Evolutionary conservation across 108 stramenopile genomes (phyloP), one percentile per base, ranked within the genome.

Genomic region (Nannochloropsis granulata): DNA sequence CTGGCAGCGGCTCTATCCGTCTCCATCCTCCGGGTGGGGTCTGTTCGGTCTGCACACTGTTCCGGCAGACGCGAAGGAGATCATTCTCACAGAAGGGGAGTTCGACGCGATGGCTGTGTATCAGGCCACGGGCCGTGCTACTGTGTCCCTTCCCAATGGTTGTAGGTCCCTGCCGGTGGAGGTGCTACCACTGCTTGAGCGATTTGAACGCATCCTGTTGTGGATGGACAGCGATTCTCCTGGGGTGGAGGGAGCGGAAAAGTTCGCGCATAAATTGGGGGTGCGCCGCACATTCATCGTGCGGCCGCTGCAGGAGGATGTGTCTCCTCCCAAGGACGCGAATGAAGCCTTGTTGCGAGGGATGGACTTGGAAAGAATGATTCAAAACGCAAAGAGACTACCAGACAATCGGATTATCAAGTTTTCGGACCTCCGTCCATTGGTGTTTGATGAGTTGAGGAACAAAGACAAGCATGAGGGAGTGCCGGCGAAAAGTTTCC

Each of bases 31-130:
- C 12, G 94, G 93, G 0, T 95, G 94, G 91, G 98, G 98, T 19
- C 88, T 99, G 43, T 99, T 99, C 89, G 98, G 98, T 1, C 94
- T 91, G 90, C 97, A 99, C 83, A 95, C 95, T 1, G 91, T 99
- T 45, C 93, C 93, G 11, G 78, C 82, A 13, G 87, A 92, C 79
- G 92, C 91, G 25, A 94, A 87, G 12, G 89, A 92, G 83, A 88
- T 99, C 44, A 93, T 99, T 12, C 23, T 99, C 43, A 98, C 97
- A 24, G 98, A 99, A 90, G 98, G 98, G 25, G 98, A 99, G 86
- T 97, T 95, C 83, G 98, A 99, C 89, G 98, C 98, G 83, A 96
- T 99, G 96, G 95, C 98, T 9, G 97, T 99, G 0, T 92, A 91
- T 79, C 96, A 99, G 88, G 96, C 94, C 13, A 99, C 98, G 0